These are phyloP conservation scores for Colletotrichum truncatum DNA, from an alignment of 2,329 filamentous ascomycete genomes.

Conservation along the genomic window DNA sequence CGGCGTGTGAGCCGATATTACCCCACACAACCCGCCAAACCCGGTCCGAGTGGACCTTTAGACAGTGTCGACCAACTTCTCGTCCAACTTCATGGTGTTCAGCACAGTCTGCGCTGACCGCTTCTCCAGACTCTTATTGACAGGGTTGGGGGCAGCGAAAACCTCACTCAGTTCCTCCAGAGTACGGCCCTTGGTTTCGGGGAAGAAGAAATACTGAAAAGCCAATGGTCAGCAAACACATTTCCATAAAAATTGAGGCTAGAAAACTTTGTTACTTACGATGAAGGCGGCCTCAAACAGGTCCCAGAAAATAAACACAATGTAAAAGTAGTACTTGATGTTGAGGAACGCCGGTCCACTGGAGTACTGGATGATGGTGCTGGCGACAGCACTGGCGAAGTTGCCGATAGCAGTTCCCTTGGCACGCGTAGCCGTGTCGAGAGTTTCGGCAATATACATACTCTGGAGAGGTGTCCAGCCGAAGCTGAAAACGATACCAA, in stretches of 20 bases:
- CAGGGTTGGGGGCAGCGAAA: slow-evolving; percentile 54
- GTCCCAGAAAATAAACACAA: slow-evolving; percentile 56
- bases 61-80: slow-evolving; percentile 43
- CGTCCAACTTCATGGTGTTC: slow-evolving; percentile 27
- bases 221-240: neutral
- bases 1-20: neutral
- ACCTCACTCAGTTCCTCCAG: slow-evolving; percentile 64
- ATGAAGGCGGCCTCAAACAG: slow-evolving; percentile 50
- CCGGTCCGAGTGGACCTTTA: slow-evolving; percentile 30
- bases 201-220: slow-evolving; percentile 59
- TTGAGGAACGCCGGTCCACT: slow-evolving; percentile 52
- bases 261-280: neutral
- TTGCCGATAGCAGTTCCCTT: slow-evolving; percentile 55
- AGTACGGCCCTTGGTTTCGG: slow-evolving; percentile 55
- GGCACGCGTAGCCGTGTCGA: slow-evolving; percentile 54
- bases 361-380: slow-evolving; percentile 53
- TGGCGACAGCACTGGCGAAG: slow-evolving; percentile 47
- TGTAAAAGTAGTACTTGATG: slow-evolving; percentile 55
- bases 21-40: slow-evolving; percentile 2
- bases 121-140: slow-evolving; percentile 52
- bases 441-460: slow-evolving; percentile 58
- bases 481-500: slow-evolving; percentile 60
- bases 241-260: too few species aligned
- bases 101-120: slow-evolving; percentile 52
- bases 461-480: slow-evolving; percentile 60